These are phyloP conservation scores for Pseudoneurospora amorphoporcata DNA, from an alignment of 495 filamentous ascomycete species.

Conservation along the genomic window DNA sequence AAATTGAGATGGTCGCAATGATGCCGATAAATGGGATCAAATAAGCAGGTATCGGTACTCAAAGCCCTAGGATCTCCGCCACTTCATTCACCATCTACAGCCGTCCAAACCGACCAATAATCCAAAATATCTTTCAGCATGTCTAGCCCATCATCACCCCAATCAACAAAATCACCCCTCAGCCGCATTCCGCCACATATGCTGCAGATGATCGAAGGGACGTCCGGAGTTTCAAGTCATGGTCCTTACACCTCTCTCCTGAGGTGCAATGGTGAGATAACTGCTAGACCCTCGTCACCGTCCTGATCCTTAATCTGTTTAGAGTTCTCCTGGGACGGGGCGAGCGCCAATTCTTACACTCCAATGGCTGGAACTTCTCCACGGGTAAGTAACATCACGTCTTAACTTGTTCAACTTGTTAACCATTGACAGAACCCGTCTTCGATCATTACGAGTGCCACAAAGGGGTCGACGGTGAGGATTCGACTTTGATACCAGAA, in stretches of 20 bases:
- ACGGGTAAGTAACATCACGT: background rate
- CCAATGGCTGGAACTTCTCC: background rate
- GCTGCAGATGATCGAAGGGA: background rate
- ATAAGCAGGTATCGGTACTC: background rate
- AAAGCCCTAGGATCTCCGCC: background rate
- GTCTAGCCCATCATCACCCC: background rate
- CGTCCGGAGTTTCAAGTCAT: background rate
- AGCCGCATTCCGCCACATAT: background rate
- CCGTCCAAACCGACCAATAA: background rate
- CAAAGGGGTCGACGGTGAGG: background rate
- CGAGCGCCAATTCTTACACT: background rate
- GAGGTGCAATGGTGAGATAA: background rate
- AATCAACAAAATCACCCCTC: background rate
- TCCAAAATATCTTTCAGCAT: background rate
- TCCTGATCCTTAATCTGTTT: background rate
- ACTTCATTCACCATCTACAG: background rate
- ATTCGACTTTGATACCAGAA: background rate
- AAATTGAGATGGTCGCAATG: background rate
- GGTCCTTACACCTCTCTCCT: background rate
- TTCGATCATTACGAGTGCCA: background rate
- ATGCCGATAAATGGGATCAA: fast-evolving
- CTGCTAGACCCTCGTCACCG: background rate
- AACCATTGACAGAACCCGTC: background rate
- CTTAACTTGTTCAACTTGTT: background rate
- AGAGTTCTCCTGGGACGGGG: background rate